Evolutionary conservation across 2,329 filamentous ascomycete genomes (phyloP), one percentile per base, ranked within the genome.

Genomic region (Lecanicillium sp.): DNA sequence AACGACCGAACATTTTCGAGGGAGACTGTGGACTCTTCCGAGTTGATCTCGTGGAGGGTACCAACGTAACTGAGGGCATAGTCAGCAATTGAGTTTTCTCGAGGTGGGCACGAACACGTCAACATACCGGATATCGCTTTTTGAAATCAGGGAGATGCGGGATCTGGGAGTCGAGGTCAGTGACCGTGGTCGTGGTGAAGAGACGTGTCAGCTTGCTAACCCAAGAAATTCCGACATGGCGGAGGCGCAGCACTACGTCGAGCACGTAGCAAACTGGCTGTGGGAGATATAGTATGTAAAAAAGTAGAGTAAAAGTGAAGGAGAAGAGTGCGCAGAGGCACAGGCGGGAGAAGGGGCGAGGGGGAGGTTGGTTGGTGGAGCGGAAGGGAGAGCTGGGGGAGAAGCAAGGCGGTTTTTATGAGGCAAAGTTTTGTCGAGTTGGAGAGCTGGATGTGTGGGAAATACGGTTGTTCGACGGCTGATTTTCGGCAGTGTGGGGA

Each of bases 31-130:
- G 91, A 94, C 59, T 89, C 87, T 68, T 95, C 90, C 53, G 91
- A 95, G 70, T 96, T 96, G 79, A 98, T 98, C 68, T 96, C 88
- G 72, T 96, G 90, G 44, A 98, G 83, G 47, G 87, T 91, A 58
- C 93, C 93, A 63, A 95, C 88, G 73, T 97, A 97, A 70, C 90
- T 96, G 62, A 52, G 48, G 50, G 8, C 48, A 52, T 44, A 54
- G 67, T 72, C 54, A 72, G 67, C 56, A 55, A 54, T 48, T 48
- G 42, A 53, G 46, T 44, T 20, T 36, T 27, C 38, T 30, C 44
- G 42, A 19, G 39, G 40, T 21, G 46, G 51, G 50, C 43, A 50
- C n/a, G n/a, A 45, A 29, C 51, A 33, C 50, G 50, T 35, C 46
- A 54, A 70, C 83, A 63, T 78, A 95, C 87, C 90, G 87, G 72